phyloP scores from a whole-genome alignment of 371 early-diverging fungal species.

The Mortierella sp. region DNA sequence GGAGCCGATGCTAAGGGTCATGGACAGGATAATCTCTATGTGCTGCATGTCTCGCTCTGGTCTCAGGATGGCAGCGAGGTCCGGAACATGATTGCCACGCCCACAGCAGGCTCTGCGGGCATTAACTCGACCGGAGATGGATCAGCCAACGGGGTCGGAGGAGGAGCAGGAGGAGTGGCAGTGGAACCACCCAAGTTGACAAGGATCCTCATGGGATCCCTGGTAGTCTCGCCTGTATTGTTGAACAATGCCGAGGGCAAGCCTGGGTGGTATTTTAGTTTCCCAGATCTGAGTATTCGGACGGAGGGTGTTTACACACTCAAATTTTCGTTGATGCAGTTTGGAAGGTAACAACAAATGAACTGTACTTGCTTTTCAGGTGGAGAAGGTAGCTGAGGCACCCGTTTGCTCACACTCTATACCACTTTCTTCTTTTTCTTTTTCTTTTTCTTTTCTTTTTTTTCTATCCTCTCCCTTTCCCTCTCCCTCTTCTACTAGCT shows the following conservation, averaged over 20 bases:
- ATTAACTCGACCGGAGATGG: slow-evolving; percentile 9
- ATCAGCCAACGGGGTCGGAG: not conserved
- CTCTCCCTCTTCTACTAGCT: slow-evolving; percentile 14
- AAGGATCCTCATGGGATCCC: slow-evolving; percentile 79
- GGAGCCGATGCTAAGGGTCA: not conserved
- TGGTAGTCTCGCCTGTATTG: slow-evolving; percentile 83
- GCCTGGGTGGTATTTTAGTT: slow-evolving; percentile 90
- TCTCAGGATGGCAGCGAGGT: slow-evolving; percentile 71
- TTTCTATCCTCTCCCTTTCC: not conserved
- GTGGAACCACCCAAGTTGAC: slow-evolving; percentile 72
- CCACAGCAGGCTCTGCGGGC: slow-evolving; percentile 18
- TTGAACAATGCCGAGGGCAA: slow-evolving; percentile 77
- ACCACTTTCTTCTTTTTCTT: not conserved
- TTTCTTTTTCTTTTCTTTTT: not conserved
- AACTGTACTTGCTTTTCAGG: not conserved
- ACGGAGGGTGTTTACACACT: slow-evolving; percentile 89
- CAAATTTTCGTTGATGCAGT: slow-evolving; percentile 76
- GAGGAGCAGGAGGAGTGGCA: slow-evolving; percentile 57
- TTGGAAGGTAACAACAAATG: slow-evolving; percentile 55
- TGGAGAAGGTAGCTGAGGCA: slow-evolving; percentile 30
- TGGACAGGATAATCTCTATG: slow-evolving; percentile 41
- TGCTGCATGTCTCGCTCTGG: slow-evolving; percentile 82
- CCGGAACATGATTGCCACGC: slow-evolving; percentile 60
- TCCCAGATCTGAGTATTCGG: slow-evolving; percentile 90
- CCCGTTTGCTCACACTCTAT: slow-evolving; percentile 31